These are phyloP conservation scores for Phytophthora agathidicida DNA, from an alignment of 352 stramenopile genomes.

Conservation along the genomic window DNA sequence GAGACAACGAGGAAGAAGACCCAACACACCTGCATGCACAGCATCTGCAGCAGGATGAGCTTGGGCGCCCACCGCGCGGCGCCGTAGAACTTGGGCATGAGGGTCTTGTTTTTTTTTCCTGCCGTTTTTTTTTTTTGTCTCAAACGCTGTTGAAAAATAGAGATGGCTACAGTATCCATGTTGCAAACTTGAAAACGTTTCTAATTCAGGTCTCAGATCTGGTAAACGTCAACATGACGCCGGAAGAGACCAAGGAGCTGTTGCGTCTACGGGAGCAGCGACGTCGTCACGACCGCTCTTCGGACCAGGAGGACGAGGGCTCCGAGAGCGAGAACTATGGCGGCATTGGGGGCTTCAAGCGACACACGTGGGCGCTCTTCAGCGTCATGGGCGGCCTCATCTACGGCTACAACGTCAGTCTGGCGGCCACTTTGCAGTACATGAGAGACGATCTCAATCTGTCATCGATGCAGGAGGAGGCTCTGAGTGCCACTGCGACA, in stretches of 20 bases:
- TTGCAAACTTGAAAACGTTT: too few species aligned
- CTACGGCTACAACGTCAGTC: slow-evolving; percentile 89
- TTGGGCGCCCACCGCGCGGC: slow-evolving; percentile 82
- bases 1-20: not conserved
- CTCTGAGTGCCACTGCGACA: slow-evolving; percentile 80
- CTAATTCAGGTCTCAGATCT: too few species aligned
- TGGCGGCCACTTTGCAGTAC: slow-evolving; percentile 83
- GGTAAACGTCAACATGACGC: slow-evolving; percentile 32
- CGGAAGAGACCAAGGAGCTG: slow-evolving; percentile 68
- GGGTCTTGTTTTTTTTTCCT: slow-evolving; percentile 17
- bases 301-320: not conserved
- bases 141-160: too few species aligned
- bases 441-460: slow-evolving; percentile 76
- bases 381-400: slow-evolving; percentile 85
- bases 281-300: slow-evolving; percentile 1
- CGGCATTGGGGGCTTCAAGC: slow-evolving; percentile 37
- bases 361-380: slow-evolving; percentile 78
- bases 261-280: slow-evolving; percentile 54
- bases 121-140: too few species aligned
- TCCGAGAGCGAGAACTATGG: slow-evolving; percentile 5
- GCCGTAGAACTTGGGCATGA: slow-evolving; percentile 89
- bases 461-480: slow-evolving; percentile 69
- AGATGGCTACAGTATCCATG: too few species aligned
- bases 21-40: slow-evolving; percentile 80
- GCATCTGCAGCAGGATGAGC: slow-evolving; percentile 88